Evolutionary conservation across 2,329 filamentous ascomycete species (phyloP), one percentile per base, ranked within the genome.

Genomic region (Scedosporium boydii): DNA sequence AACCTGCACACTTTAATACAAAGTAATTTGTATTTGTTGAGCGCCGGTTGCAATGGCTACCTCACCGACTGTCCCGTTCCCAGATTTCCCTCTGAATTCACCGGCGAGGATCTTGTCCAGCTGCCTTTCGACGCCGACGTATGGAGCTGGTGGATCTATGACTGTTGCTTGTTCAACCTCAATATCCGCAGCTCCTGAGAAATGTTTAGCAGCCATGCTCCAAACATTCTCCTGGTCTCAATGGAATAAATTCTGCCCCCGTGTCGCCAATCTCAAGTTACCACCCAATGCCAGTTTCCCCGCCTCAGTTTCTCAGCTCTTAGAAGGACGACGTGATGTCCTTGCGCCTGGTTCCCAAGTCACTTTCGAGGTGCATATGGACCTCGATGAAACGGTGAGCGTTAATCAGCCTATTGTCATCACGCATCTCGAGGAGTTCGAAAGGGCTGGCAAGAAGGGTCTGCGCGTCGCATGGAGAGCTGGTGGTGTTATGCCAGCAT

Each of bases 401-500:
- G 63, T 58, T 10, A 57, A 60, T 10, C 67, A 67, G 26, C 63
- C 67, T 12, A 63, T 71, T 12, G 67, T 71, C 38, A 60, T 67
- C 44, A 73, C 70, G 27, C 63, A 66, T 34, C 69, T 77, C 4
- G 73, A 76, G 66, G 66, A 69, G 42, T 71, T 75, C 61, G 66
- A 70, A 55, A 64, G 67, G 63, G 67, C 69, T 23, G 67, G 68
- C 12, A 65, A 66, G 38, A 69, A 66, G 46, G 77, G 77, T 5
- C 74, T 73, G 66, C 69, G 75, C 34, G 69, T 80, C 18, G 73
- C 71, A 10, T 79, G 77, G 77, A 72, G 70, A 64, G 65, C 66
- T n/a, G 64, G 59, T 4, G 72, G 72, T n/a, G 66, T 66, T 26
- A 65, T 70, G 55, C 69, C 71, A 1, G 62, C 63, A 10, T 70